Evolutionary conservation across 768 basidiomycete species (phyloP).

Genomic region (Albatrellus ellisii): DNA sequence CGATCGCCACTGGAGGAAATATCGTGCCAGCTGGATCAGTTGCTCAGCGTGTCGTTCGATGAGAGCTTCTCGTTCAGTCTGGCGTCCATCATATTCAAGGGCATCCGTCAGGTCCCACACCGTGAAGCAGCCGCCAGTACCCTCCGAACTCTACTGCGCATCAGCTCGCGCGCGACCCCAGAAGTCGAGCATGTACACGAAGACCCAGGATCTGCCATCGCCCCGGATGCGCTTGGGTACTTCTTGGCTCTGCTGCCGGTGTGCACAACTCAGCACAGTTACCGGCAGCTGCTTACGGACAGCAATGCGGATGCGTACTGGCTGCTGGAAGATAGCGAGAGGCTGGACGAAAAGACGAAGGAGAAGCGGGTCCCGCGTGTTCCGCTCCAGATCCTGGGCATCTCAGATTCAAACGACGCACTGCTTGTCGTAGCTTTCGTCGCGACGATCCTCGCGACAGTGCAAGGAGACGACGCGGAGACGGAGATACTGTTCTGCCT

Average conservation of each 20-base stretch:
- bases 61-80: conserved; percentile 71
- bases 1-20: conserved; percentile 55
- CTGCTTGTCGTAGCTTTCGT: conserved; percentile 65
- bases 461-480: conserved; percentile 72
- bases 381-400: conserved; percentile 43
- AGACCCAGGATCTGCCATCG: conserved; percentile 31
- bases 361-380: conserved; percentile 35
- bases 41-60: conserved; percentile 67
- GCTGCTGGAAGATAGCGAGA: conserved; percentile 32
- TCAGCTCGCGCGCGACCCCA: conserved; percentile 37
- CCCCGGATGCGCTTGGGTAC: conserved; percentile 56
- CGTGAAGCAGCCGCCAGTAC: conserved; percentile 46
- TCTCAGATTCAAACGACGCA: conserved; percentile 49
- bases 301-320: conserved; percentile 40
- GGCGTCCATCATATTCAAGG: conserved; percentile 77
- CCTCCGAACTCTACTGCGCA: conserved; percentile 47
- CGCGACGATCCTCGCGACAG: conserved; percentile 58
- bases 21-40: conserved; percentile 56
- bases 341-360: conserved; percentile 24
- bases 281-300: conserved; percentile 49
- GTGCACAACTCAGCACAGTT: conserved; percentile 41
- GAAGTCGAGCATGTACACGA: conserved; percentile 20
- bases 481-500: conserved; percentile 69
- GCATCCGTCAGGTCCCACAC: conserved; percentile 56
- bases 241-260: conserved; percentile 68